phyloP scores from a whole-genome alignment of 768 basidiomycete genomes.

The Tricholoma terreum region DNA sequence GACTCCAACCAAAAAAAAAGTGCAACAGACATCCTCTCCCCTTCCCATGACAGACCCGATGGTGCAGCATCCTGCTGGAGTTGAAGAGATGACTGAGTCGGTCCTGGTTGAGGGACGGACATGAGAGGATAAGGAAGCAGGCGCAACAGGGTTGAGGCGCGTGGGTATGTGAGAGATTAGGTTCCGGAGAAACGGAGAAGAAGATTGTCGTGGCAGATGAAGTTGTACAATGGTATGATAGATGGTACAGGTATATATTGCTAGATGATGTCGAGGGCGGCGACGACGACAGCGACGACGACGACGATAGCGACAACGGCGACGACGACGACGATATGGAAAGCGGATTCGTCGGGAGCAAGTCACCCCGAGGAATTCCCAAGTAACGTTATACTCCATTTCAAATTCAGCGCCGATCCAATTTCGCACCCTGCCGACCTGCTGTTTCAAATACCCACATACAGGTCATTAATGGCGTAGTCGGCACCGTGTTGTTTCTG shows the following conservation, averaged over 20 bases:
- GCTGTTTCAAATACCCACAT: slow-evolving; percentile 14
- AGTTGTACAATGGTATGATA: slow-evolving; percentile 5
- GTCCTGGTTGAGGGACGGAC: slow-evolving; percentile 26
- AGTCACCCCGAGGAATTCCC: not conserved
- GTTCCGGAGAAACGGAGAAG: slow-evolving; percentile 10
- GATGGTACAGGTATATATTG: slow-evolving; percentile 8
- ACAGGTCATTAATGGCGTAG: no score
- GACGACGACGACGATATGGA: slow-evolving; percentile 17
- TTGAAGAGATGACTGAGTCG: slow-evolving; percentile 20
- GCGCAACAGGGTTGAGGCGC: slow-evolving; percentile 5
- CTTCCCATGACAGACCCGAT: slow-evolving; percentile 65
- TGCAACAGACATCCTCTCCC: slow-evolving; percentile 71
- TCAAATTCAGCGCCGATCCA: slow-evolving; percentile 33
- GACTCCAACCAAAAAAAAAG: slow-evolving; percentile 4
- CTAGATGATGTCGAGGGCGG: slow-evolving; percentile 13
- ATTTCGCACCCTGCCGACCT: slow-evolving; percentile 8
- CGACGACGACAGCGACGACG: slow-evolving; percentile 18
- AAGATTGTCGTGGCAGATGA: slow-evolving; percentile 4
- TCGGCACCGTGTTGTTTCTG: no score
- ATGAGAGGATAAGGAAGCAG: slow-evolving; percentile 18
- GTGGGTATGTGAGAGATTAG: slow-evolving; percentile 19
- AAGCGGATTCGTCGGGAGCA: slow-evolving; percentile 11
- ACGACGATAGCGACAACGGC: slow-evolving; percentile 17
- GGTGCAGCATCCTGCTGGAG: slow-evolving; percentile 19
- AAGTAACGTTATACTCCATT: slow-evolving; percentile 16